Evolutionary conservation across 2,329 filamentous ascomycete species (phyloP), one percentile per base, ranked within the genome.

Genomic region (Madurella mycetomatis): DNA sequence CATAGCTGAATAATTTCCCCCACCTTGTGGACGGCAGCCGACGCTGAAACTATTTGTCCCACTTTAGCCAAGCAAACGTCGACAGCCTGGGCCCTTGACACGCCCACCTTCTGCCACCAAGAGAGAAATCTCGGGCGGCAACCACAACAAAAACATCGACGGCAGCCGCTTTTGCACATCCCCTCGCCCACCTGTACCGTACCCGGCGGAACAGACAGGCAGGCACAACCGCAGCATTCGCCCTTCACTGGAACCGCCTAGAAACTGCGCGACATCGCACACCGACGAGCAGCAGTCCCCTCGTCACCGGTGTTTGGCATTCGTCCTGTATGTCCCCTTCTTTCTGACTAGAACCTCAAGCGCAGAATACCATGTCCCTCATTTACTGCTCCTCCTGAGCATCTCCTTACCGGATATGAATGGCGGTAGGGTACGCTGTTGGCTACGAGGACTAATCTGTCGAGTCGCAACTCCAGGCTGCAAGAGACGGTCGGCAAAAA

Each of bases 391-490:
- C 25, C 17, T 17, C 15, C 4, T 42, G 25, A 39, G 32, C 40
- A 41, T 41, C 19, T 31, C 15, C 18, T 47, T 43, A 39, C 51
- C 55, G 42, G 42, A 44, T 46, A 64, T 63, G 58, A 55, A 48
- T 32, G 53, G 44, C 42, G 41, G 37, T 9, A 47, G 42, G 39
- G 55, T 47, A 17, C 51, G 37, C 25, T 49, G 34, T 42, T 58
- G 57, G 32, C 25, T 63, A 9, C 58, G 45, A 49, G 62, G 43
- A 56, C 60, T 65, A 52, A 65, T 64, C 41, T 56, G 55, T 37
- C 54, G 47, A 34, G 47, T 55, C 37, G 30, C 39, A n/a, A 39
- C 19, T 44, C 34, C 61, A 59, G 56, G 58, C 43, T 55, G 40
- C 25, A 54, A 51, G 17, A 42, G 30, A 45, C 48, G 8, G n/a